Evolutionary conservation across 768 basidiomycete species (phyloP).

Genomic region (Boletus subcaerulescens): DNA sequence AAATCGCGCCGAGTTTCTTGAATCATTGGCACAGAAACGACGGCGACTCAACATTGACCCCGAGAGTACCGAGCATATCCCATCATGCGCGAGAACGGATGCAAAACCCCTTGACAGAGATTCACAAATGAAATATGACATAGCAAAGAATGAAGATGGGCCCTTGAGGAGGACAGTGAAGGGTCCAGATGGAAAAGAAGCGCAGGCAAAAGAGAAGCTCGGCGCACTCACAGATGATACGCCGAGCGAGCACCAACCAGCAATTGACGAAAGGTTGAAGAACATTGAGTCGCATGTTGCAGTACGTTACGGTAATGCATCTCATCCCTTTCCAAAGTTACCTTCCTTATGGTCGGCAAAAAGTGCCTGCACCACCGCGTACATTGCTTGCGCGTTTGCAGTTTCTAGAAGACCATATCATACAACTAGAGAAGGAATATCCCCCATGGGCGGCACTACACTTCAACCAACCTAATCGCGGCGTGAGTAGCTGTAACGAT

Average conservation of each 20-base stretch:
- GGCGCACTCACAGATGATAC: slow-evolving; percentile 23
- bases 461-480: slow-evolving; percentile 80
- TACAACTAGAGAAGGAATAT: slow-evolving; percentile 75
- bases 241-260: slow-evolving; percentile 51
- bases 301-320: slow-evolving; percentile 63
- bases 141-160: slow-evolving; percentile 80
- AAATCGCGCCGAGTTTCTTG: slow-evolving; percentile 72
- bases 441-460: slow-evolving; percentile 89
- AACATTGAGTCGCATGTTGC: slow-evolving; percentile 73
- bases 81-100: slow-evolving; percentile 73
- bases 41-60: slow-evolving; percentile 38
- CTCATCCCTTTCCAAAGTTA: background rate
- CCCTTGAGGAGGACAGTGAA: slow-evolving; percentile 63
- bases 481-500: slow-evolving; percentile 46
- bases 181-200: slow-evolving; percentile 15
- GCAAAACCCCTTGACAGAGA: slow-evolving; percentile 70
- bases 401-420: slow-evolving; percentile 74
- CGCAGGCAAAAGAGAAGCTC: slow-evolving; percentile 8
- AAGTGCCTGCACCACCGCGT: slow-evolving; percentile 71
- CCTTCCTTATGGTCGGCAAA: slow-evolving; percentile 1
- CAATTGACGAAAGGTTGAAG: slow-evolving; percentile 56
- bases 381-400: slow-evolving; percentile 63
- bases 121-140: slow-evolving; percentile 82
- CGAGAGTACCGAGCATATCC: slow-evolving; percentile 30
- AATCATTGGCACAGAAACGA: slow-evolving; percentile 55